A percentile compares a stretch with the other conserved stretches of the same genome.
Evolutionary conservation across 805 yeast genomes (phyloP).

Genomic region (Henningerozyma blattae): DNA sequence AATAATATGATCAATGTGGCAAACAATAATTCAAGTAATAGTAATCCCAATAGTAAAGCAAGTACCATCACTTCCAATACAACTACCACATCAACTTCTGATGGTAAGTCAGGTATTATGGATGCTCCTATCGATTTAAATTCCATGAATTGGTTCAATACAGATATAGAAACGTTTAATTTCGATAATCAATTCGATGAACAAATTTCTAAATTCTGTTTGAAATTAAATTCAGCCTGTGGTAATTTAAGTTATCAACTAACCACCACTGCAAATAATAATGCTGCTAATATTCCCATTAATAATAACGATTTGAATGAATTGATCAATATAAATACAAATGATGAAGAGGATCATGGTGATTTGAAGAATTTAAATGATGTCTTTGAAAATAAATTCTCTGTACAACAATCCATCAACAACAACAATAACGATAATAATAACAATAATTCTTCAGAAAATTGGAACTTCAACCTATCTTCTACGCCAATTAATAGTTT

Average conservation of each 20-base stretch:
- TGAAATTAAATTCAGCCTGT: slow-evolving; percentile 66
- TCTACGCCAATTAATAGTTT: neutral
- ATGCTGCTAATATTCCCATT: slow-evolving; percentile 1
- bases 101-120: slow-evolving; percentile 10
- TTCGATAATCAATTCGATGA: slow-evolving; percentile 46
- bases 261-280: neutral
- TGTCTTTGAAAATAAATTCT: neutral
- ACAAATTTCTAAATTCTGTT: slow-evolving; percentile 65
- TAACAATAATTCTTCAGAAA: too few relatives aligned
- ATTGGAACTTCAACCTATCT: too few relatives aligned
- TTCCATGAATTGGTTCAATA: too few relatives aligned
- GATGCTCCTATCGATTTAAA: too few relatives aligned
- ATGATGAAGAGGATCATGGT: neutral
- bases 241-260: too few relatives aligned
- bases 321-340: neutral
- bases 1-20: too few relatives aligned
- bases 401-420: too few relatives aligned
- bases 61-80: slow-evolving; percentile 8
- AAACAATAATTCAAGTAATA: neutral
- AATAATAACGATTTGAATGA: neutral
- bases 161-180: slow-evolving; percentile 11
- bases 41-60: neutral
- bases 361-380: neutral
- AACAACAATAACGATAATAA: too few relatives aligned
- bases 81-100: slow-evolving; percentile 1